phyloP scores from a whole-genome alignment of 1,284 basidiomycete genomes.

The Irpex lacteus region DNA sequence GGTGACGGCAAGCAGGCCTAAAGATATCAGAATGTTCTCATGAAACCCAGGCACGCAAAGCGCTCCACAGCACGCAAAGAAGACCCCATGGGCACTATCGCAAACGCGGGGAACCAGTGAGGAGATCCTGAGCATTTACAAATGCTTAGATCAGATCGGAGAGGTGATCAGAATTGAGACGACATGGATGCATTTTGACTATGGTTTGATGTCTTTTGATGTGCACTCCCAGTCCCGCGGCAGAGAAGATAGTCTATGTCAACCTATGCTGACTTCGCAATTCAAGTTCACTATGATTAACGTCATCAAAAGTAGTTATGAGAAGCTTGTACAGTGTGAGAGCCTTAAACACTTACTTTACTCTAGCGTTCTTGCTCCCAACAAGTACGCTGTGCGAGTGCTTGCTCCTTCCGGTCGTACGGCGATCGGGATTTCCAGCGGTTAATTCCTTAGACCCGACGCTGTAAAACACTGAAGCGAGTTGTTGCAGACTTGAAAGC shows the following conservation, averaged over 20 bases:
- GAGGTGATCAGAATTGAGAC: background rate
- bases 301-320: background rate
- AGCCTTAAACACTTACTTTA: background rate
- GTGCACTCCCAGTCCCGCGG: too few relatives aligned
- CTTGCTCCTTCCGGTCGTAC: background rate
- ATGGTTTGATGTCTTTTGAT: background rate
- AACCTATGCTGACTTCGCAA: too few relatives aligned
- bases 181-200: background rate
- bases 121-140: background rate
- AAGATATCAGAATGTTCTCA: background rate
- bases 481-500: background rate
- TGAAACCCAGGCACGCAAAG: background rate
- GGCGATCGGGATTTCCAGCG: background rate
- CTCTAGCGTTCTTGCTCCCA: background rate
- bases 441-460: background rate
- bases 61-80: background rate
- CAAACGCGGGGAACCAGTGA: background rate
- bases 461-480: background rate
- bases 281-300: background rate
- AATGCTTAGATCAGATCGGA: background rate
- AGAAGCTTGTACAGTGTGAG: background rate
- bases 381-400: background rate
- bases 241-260: too few relatives aligned
- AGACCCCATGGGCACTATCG: background rate
- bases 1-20: background rate